phyloP scores from a whole-genome alignment of 352 stramenopile genomes.

The Achlya hypogyna region DNA sequence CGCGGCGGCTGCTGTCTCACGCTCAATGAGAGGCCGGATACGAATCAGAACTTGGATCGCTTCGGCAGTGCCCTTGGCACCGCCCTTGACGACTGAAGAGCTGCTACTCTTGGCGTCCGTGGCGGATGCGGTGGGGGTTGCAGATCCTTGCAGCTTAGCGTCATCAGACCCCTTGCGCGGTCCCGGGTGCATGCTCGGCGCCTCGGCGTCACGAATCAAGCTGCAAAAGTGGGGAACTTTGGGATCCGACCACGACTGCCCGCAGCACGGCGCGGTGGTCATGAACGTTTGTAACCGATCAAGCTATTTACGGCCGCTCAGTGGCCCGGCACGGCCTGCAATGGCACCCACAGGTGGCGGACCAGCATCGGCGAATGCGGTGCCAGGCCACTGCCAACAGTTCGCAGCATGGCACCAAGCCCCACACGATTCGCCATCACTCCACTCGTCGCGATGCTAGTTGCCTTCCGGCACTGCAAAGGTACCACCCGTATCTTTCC shows the following conservation, averaged over 20 bases:
- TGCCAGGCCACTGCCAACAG: no score
- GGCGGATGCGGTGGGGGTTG: no score
- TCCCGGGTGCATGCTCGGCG: neutral
- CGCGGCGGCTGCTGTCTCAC: slow-evolving; percentile 31
- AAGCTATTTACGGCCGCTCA: no score
- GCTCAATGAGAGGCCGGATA: slow-evolving; percentile 68
- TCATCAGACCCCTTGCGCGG: neutral
- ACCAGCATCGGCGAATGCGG: no score
- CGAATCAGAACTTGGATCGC: slow-evolving; percentile 81
- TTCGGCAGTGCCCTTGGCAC: slow-evolving; percentile 26
- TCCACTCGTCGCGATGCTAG: no score
- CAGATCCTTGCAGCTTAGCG: neutral
- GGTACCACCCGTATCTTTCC: no score
- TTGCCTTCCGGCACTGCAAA: no score
- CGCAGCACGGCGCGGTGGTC: slow-evolving; percentile 28
- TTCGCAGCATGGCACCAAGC: no score
- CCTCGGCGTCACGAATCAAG: slow-evolving; percentile 29
- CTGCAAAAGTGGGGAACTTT: slow-evolving; percentile 58
- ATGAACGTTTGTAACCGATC: no score
- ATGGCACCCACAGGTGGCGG: no score
- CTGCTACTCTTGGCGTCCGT: neutral
- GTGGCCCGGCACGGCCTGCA: no score
- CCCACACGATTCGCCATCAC: no score
- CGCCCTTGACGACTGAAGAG: neutral
- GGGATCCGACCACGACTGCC: slow-evolving; percentile 53